These are phyloP conservation scores for Scheffersomyces parashehatae DNA, from an alignment of 1,139 yeast genomes.

Conservation along the genomic window DNA sequence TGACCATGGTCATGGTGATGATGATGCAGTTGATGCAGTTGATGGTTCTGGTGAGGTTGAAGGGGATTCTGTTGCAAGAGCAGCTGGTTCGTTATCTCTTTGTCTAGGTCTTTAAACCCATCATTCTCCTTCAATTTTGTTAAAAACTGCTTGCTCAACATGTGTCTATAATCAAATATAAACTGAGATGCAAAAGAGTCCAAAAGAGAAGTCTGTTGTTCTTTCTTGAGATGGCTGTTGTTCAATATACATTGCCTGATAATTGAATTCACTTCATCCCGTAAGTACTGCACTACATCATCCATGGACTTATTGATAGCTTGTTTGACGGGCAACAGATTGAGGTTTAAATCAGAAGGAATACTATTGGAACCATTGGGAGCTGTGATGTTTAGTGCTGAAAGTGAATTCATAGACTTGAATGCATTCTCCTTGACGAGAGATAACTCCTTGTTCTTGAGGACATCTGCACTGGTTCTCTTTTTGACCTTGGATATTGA, in stretches of 20 bases:
- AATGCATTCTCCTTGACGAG: not conserved
- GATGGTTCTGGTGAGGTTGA: not conserved
- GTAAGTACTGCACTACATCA: constrained; percentile 13
- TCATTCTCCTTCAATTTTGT: not conserved
- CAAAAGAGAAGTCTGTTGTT: constrained; percentile 21
- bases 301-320: constrained; percentile 6
- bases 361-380: not conserved
- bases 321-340: not conserved
- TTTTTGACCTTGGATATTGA: not conserved
- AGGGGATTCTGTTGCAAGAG: not conserved
- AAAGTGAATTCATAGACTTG: not conserved
- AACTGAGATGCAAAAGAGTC: constrained; percentile 26
- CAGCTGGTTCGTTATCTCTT: no score
- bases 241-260: constrained; percentile 17
- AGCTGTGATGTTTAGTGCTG: not conserved
- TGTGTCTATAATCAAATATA: constrained; percentile 22
- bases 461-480: not conserved
- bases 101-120: no score
- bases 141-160: constrained; percentile 12
- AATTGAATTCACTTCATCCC: constrained; percentile 19
- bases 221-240: constrained; percentile 14
- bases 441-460: not conserved
- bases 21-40: constrained; percentile 9
- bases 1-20: constrained; percentile 9
- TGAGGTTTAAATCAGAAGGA: no score